Evolutionary conservation across 805 yeast genomes (phyloP).

Genomic region (Metschnikowia cerradonensis): DNA sequence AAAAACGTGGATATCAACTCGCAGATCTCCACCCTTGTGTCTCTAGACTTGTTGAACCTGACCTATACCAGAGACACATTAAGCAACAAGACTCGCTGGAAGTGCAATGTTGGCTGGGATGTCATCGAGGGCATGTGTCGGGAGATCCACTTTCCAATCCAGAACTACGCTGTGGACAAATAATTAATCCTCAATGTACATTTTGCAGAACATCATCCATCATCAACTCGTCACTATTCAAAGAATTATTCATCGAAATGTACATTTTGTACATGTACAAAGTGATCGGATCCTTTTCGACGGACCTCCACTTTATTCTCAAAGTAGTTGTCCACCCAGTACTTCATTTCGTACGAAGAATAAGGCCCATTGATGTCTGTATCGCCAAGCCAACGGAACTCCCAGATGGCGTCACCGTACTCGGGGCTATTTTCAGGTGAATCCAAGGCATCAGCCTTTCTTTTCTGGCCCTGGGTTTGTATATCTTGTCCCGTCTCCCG

Average conservation of each 20-base stretch:
- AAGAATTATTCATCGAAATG: conserved; percentile 16
- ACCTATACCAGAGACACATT: conserved; percentile 49
- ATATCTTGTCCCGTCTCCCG: conserved; percentile 40
- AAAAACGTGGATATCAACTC: conserved; percentile 47
- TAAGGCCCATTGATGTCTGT: conserved; percentile 45
- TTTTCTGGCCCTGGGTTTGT: conserved; percentile 18
- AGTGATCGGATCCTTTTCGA: conserved; percentile 22
- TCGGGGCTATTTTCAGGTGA: conserved; percentile 3
- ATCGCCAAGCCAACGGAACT: conserved; percentile 43
- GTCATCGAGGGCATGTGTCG: conserved; percentile 56
- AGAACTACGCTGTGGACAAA: conserved; percentile 50
- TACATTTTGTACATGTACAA: conserved; percentile 23
- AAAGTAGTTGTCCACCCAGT: conserved; percentile 52
- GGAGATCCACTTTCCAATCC: conserved; percentile 63
- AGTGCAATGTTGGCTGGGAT: conserved; percentile 68
- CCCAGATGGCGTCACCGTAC: conserved; percentile 42
- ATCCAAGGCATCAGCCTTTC: conserved; percentile 8
- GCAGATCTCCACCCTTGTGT: conserved; percentile 56
- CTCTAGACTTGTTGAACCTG: conserved; percentile 48
- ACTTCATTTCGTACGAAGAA: conserved; percentile 50
- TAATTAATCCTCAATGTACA: neutral
- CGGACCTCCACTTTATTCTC: conserved; percentile 43
- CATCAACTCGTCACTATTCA: neutral
- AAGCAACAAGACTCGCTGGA: conserved; percentile 72
- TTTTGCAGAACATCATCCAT: neutral